These are phyloP conservation scores for Trichoderma breve DNA, from an alignment of 2,329 filamentous ascomycete species.

Conservation along the genomic window DNA sequence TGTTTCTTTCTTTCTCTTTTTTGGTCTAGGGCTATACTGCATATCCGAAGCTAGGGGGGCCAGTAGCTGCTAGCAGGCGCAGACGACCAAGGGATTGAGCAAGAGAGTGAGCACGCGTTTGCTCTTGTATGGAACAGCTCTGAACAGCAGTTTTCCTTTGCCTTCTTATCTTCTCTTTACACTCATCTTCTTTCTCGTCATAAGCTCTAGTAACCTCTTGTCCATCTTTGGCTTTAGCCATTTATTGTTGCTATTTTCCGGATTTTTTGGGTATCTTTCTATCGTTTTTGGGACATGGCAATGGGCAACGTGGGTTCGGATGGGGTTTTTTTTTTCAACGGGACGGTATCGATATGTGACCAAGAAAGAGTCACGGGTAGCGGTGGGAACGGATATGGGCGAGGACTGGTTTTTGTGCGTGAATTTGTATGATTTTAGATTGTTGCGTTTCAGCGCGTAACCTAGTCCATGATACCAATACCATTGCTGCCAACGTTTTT, in stretches of 20 bases:
- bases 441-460: slow-evolving; percentile 22
- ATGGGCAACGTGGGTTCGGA: not conserved
- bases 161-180: not conserved
- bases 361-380: not conserved
- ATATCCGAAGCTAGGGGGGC: not conserved
- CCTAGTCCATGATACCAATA: slow-evolving; percentile 23
- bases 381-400: slow-evolving; percentile 18
- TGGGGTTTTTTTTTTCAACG: not conserved
- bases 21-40: not conserved
- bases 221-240: not conserved
- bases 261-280: not conserved
- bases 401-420: slow-evolving; percentile 22
- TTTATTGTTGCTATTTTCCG: not conserved
- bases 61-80: not conserved
- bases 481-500: slow-evolving; percentile 16
- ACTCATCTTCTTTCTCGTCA: not conserved
- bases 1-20: not conserved
- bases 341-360: slow-evolving; percentile 1
- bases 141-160: not conserved
- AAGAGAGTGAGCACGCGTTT: not conserved
- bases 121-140: not conserved
- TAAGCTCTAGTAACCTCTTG: not conserved
- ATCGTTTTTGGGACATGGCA: not conserved
- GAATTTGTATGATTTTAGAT: slow-evolving; percentile 22
- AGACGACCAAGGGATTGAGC: not conserved